A percentile compares a stretch with the other conserved stretches of the same genome.
phyloP scores from a whole-genome alignment of 2,329 filamentous ascomycete genomes.

The Stachybotrys echinatus region DNA sequence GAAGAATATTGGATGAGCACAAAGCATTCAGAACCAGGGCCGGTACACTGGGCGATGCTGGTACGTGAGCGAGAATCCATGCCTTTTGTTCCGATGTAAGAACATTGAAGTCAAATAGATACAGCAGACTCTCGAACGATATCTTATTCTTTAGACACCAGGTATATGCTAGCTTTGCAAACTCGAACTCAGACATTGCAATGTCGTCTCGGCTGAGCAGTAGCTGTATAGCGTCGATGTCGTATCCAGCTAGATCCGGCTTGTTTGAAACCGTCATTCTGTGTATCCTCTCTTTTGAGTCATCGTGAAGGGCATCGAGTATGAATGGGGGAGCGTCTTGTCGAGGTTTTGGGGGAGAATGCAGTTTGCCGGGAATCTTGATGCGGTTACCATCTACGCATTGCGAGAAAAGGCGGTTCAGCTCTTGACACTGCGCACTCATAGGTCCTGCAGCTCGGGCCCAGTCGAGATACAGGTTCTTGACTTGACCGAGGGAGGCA shows the following conservation, averaged over 20 bases:
- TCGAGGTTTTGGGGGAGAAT: constrained; percentile 18
- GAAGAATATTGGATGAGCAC: constrained; percentile 25
- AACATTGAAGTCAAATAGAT: constrained; percentile 25
- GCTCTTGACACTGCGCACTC: constrained; percentile 31
- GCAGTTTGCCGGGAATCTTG: constrained; percentile 24
- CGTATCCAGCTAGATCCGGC: constrained; percentile 10
- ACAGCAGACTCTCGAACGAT: constrained; percentile 18
- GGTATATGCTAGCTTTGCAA: constrained; percentile 22
- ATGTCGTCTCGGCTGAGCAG: constrained; percentile 26
- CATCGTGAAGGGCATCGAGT: constrained; percentile 28
- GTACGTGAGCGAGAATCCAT: constrained; percentile 28
- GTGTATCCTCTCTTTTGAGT: constrained; percentile 12
- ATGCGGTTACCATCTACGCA: constrained; percentile 36
- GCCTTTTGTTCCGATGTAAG: constrained; percentile 25
- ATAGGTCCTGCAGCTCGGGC: constrained; percentile 27
- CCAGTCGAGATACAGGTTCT: constrained; percentile 37
- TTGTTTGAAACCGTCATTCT: not conserved
- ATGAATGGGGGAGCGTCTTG: constrained; percentile 21
- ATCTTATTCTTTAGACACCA: constrained; percentile 26
- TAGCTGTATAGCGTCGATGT: constrained; percentile 21
- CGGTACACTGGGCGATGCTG: constrained; percentile 16
- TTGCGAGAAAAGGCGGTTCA: constrained; percentile 34
- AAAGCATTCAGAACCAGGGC: constrained; percentile 29
- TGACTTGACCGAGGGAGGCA: constrained; percentile 30
- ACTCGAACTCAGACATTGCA: constrained; percentile 30